Evolutionary conservation across 2,329 filamentous ascomycete genomes (phyloP).

Genomic region (Sporothrix variecibatus): DNA sequence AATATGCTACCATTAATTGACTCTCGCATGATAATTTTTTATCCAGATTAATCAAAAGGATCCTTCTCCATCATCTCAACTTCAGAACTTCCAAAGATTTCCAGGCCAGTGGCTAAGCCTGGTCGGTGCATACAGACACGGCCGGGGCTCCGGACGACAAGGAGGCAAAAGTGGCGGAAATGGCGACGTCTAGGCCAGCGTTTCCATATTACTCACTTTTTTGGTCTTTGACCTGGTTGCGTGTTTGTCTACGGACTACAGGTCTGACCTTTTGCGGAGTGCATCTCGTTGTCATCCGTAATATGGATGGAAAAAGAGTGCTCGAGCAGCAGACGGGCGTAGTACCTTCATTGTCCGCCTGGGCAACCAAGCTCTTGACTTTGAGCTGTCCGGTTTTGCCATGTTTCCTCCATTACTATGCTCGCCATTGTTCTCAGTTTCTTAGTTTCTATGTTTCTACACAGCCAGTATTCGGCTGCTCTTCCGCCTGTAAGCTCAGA

Average conservation of each 20-base stretch:
- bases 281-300: not conserved
- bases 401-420: too few species aligned
- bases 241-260: not conserved
- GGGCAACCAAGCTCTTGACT: not conserved
- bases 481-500: not conserved
- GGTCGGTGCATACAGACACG: not conserved
- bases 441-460: not conserved
- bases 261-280: not conserved
- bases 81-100: conserved; percentile 20
- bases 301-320: not conserved
- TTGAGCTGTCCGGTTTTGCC: not conserved
- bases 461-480: not conserved
- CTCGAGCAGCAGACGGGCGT: not conserved
- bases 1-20: not conserved
- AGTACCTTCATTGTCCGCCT: not conserved
- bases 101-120: conserved; percentile 28
- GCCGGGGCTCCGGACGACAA: conserved; percentile 23
- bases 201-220: not conserved
- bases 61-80: not conserved
- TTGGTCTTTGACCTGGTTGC: not conserved
- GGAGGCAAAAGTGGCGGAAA: not conserved
- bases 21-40: not conserved
- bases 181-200: not conserved
- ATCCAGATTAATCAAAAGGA: conserved; percentile 8
- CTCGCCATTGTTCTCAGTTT: too few species aligned